Conservation (phyloP, 495 filamentous ascomycete genomes). For the Beverwykella pulmonaria region DNA sequence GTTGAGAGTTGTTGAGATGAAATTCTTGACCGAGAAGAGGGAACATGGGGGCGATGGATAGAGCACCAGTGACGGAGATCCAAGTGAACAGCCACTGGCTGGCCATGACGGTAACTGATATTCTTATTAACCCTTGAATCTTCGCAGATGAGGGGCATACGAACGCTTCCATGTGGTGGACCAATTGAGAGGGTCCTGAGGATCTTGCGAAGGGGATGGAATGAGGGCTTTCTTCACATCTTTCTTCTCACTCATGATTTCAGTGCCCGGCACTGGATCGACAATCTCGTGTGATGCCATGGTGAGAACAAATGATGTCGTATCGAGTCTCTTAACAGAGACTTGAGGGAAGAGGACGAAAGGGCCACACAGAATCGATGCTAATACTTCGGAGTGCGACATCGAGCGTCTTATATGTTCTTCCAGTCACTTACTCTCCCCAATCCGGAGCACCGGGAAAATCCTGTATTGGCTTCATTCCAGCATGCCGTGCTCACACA, state of each 20-base stretch:
- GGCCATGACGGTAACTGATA: constrained; percentile 53
- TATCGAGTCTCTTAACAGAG: not conserved
- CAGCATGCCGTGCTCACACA: too few relatives aligned
- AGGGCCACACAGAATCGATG: too few relatives aligned
- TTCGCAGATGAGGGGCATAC: constrained; percentile 56
- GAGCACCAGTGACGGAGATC: constrained; percentile 58
- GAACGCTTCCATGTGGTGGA: constrained; percentile 57
- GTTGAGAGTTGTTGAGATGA: constrained; percentile 51
- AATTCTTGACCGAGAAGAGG: constrained; percentile 59
- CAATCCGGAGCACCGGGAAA: not conserved
- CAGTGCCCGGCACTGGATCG: constrained; percentile 62
- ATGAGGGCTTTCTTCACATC: constrained; percentile 59
- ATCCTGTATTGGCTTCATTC: too few relatives aligned
- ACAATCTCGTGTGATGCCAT: constrained; percentile 38
- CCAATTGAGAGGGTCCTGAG: constrained; percentile 69
- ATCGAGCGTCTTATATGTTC: not conserved
- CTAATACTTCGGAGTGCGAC: too few relatives aligned
- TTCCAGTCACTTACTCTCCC: not conserved
- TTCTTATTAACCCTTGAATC: constrained; percentile 57
- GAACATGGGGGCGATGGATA: constrained; percentile 57
- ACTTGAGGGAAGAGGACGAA: not conserved
- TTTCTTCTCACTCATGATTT: constrained; percentile 59
- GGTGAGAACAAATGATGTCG: not conserved
- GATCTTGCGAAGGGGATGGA: constrained; percentile 63
- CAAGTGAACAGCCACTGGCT: constrained; percentile 52